Evolutionary conservation across 805 yeast species (phyloP), one percentile per base, ranked within the genome.

Genomic region (Zygosaccharomyces pseudorouxii): DNA sequence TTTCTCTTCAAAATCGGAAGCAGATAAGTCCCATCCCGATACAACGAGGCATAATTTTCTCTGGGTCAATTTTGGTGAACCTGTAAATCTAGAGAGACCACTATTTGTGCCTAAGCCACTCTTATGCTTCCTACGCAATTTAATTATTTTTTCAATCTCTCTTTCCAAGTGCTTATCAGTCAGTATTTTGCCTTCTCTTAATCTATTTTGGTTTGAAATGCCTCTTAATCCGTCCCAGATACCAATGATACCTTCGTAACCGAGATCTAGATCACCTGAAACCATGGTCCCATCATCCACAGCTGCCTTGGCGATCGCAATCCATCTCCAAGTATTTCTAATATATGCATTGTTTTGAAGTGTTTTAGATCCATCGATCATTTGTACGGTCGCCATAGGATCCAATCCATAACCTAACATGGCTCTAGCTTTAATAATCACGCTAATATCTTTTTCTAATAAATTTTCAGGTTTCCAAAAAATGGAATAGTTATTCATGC

Each of bases 271-370:
- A 14, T 79, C 82, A 20, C 80, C 81, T 4, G 84, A 75, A 2
- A 79, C 71, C 85, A 87, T 84, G 1, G 83, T 71, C 0, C 87
- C 84, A 43, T 81, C 78, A 16, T 75, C 76, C 3, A 81, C 80
- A 1, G 86, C 75, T 37, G 78, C 79, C 46, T 79, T 76, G 0
- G 95, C 88, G 44, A 86, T 78, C 1, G 80, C 78, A 28, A 92
- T 69, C 98, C 98, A 92, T 60, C 84, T 82, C 98, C 98, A 92
- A 0, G 95, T 84, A 56, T 87, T 84, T 52, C 84, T 72, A 43
- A 84, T 69, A 53, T 79, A 85, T n/a, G 71, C 69, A 45, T 72
- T 73, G 47, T 67, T 76, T 40, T 81, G 79, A 20, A 80, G 63
- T 1, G 74, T 69, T 47, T 73, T 75, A 29, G 80, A 62, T 25